Percentiles rank a stretch among this genome's conserved stretches.
Evolutionary conservation across 768 basidiomycete species (phyloP).

Genomic region (Auriscalpium orientale): DNA sequence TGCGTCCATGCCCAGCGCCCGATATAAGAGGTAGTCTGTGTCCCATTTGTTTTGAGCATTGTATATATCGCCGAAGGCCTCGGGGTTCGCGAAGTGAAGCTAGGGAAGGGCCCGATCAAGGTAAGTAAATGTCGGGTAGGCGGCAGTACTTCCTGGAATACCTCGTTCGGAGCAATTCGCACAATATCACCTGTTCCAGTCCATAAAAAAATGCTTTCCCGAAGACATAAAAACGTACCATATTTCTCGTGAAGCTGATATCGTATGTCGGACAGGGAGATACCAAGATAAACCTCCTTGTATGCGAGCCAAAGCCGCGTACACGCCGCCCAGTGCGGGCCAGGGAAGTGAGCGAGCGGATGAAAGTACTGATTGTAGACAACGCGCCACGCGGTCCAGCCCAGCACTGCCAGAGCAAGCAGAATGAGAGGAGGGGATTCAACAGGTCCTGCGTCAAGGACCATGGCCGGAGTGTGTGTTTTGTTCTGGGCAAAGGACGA

Average conservation of each 20-base stretch:
- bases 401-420: too few relatives aligned
- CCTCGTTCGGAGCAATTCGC: conserved; percentile 1
- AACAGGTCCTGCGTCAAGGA: too few relatives aligned
- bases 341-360: conserved; percentile 1
- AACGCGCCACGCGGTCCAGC: not conserved
- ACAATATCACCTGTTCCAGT: not conserved
- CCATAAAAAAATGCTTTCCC: too few relatives aligned
- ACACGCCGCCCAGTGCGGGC: not conserved
- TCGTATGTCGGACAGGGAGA: not conserved
- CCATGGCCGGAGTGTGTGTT: too few relatives aligned
- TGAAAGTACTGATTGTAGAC: not conserved
- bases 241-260: conserved; percentile 1
- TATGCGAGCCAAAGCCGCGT: conserved; percentile 1
- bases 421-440: too few relatives aligned
- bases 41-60: conserved; percentile 3
- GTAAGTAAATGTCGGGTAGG: too few relatives aligned
- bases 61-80: not conserved
- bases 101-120: not conserved
- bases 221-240: not conserved
- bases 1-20: not conserved
- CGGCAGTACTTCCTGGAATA: not conserved
- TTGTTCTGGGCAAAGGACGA: too few relatives aligned
- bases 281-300: conserved; percentile 1
- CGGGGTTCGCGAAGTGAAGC: conserved; percentile 3
- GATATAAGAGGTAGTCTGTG: not conserved